These are phyloP conservation scores for Staphylotrichum longicolle DNA, from an alignment of 495 filamentous ascomycete species.

Conservation along the genomic window DNA sequence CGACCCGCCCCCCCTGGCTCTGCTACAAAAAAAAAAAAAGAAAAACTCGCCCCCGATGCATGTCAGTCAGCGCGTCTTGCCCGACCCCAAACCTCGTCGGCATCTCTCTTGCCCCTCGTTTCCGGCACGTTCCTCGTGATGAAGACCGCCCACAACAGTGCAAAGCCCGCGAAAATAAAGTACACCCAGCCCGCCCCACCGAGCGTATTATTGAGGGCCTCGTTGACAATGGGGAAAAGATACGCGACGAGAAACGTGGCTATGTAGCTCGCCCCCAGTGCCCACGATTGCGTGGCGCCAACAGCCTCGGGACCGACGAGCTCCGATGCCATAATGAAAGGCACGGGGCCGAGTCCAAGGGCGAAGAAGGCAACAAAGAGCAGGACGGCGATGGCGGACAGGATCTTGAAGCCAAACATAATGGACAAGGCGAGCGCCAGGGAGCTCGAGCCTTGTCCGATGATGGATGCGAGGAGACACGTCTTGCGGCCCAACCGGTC, in stretches of 20 bases:
- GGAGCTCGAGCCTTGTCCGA: conserved; percentile 76
- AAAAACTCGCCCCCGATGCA: background rate
- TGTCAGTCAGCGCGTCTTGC: conserved; percentile 51
- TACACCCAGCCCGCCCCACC: conserved; percentile 79
- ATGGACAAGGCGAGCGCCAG: conserved; percentile 75
- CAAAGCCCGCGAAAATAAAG: conserved; percentile 78
- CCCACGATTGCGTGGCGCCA: conserved; percentile 82
- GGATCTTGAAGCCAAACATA: conserved; percentile 58
- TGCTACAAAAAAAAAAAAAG: background rate
- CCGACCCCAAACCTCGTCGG: conserved; percentile 87
- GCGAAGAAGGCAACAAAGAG: conserved; percentile 87
- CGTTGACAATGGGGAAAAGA: conserved; percentile 86
- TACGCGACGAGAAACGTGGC: conserved; percentile 90
- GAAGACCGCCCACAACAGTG: conserved; percentile 62
- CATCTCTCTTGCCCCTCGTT: conserved; percentile 74
- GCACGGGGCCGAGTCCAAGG: conserved; percentile 87
- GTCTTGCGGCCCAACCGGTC: conserved; percentile 83
- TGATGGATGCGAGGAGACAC: conserved; percentile 75
- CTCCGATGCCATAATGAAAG: conserved; percentile 89
- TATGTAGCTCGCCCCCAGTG: conserved; percentile 81
- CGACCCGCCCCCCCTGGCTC: background rate
- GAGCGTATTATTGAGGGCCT: conserved; percentile 54
- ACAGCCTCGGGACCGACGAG: conserved; percentile 86
- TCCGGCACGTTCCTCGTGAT: conserved; percentile 73
- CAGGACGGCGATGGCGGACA: conserved; percentile 77